Conservation (phyloP, 78 protist species). For the Blattamonas nauphoetae region DNA sequence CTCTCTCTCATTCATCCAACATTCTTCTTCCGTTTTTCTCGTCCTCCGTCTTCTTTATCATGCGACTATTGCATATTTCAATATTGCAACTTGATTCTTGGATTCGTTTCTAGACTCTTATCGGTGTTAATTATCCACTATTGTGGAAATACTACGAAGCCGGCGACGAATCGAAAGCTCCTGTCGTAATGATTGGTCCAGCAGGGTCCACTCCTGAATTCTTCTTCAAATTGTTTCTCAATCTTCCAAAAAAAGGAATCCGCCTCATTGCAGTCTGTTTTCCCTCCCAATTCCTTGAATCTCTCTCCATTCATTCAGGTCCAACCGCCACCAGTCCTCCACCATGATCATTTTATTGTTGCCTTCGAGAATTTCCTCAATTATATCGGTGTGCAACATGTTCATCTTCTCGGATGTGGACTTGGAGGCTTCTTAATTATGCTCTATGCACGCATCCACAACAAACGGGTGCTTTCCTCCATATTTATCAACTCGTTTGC, state of each 20-base stretch:
- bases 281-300: too few relatives aligned
- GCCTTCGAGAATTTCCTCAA: not conserved
- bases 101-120: too few relatives aligned
- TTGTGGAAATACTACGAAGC: not conserved
- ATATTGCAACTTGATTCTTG: too few relatives aligned
- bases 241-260: not conserved
- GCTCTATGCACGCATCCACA: not conserved
- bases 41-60: too few relatives aligned
- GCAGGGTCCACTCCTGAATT: not conserved
- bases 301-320: not conserved
- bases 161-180: constrained; percentile 11
- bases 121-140: not conserved
- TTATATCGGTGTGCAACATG: not conserved
- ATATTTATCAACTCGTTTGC: constrained; percentile 6
- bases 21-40: too few relatives aligned
- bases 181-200: not conserved
- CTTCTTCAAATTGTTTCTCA: not conserved
- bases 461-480: not conserved
- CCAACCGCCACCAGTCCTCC: not conserved
- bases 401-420: constrained; percentile 1
- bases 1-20: too few relatives aligned
- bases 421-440: not conserved
- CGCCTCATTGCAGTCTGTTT: not conserved
- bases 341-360: not conserved
- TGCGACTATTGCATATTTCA: too few relatives aligned